Evolutionary conservation across 768 basidiomycete species (phyloP).

Genomic region (Naganishia randhawae): DNA sequence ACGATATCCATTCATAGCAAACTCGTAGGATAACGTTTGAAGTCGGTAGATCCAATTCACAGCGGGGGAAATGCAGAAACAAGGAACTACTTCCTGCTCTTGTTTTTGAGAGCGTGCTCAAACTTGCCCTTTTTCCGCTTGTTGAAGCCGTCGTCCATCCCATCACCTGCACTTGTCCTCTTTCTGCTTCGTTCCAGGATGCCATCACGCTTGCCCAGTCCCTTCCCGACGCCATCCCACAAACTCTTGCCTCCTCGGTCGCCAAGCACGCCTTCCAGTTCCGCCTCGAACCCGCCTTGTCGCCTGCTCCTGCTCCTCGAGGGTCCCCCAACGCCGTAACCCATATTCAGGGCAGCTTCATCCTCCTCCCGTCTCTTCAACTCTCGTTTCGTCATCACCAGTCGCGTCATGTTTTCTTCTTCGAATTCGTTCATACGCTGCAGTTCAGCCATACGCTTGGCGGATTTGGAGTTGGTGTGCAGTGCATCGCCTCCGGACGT

Average conservation of each 20-base stretch:
- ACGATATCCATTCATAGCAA: neutral
- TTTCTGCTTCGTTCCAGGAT: slow-evolving; percentile 33
- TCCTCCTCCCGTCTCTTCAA: slow-evolving; percentile 66
- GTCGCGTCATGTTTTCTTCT: slow-evolving; percentile 86
- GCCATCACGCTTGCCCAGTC: slow-evolving; percentile 34
- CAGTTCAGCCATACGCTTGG: slow-evolving; percentile 71
- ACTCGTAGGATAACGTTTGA: too few species aligned
- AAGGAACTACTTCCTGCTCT: slow-evolving; percentile 18
- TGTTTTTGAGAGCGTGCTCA: slow-evolving; percentile 35
- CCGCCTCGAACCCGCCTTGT: slow-evolving; percentile 49
- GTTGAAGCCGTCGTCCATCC: neutral
- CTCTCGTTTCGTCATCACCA: slow-evolving; percentile 87
- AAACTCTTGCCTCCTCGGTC: slow-evolving; percentile 42
- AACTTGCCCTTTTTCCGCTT: slow-evolving; percentile 40
- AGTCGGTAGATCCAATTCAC: neutral
- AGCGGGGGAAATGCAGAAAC: neutral
- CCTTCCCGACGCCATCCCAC: slow-evolving; percentile 45
- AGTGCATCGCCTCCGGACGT: slow-evolving; percentile 34
- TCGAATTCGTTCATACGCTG: slow-evolving; percentile 81
- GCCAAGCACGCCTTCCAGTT: slow-evolving; percentile 49
- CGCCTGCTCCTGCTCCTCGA: slow-evolving; percentile 38
- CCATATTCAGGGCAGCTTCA: slow-evolving; percentile 82
- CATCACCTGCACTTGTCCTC: slow-evolving; percentile 24
- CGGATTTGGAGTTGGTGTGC: slow-evolving; percentile 54
- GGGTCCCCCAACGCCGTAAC: slow-evolving; percentile 53